These are phyloP conservation scores for Jatropha podagrica DNA, from an alignment of 441 rosid species.

Conservation along the genomic window DNA sequence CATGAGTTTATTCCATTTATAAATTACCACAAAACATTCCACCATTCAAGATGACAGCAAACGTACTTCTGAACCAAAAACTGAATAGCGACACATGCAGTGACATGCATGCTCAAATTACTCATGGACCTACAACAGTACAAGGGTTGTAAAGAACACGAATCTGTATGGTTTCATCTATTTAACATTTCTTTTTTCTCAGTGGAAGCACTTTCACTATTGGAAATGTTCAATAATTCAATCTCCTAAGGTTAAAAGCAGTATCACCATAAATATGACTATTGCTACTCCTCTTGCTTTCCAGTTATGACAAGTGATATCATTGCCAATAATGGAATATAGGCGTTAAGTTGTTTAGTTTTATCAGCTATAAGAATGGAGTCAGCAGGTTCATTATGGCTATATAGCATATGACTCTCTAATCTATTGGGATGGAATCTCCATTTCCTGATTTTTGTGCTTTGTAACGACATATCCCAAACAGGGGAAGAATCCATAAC, in stretches of 20 bases:
- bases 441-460: not conserved
- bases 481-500: not conserved
- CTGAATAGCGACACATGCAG: not conserved
- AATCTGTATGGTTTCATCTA: not conserved
- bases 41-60: not conserved
- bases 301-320: conserved; percentile 7
- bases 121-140: not conserved
- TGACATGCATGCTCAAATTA: not conserved
- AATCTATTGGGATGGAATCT: not conserved
- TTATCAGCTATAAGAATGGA: conserved; percentile 7
- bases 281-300: not conserved
- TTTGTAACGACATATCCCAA: not conserved
- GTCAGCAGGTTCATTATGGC: not conserved
- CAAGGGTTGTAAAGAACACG: not conserved
- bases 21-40: not conserved
- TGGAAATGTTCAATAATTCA: not conserved
- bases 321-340: not conserved
- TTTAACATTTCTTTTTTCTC: not conserved
- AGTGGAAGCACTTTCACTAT: not conserved
- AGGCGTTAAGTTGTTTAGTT: not conserved
- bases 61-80: not conserved
- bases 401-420: not conserved
- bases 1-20: not conserved
- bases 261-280: not conserved
- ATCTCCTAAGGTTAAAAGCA: not conserved